These are phyloP conservation scores for Chamaenerion angustifolium DNA, from an alignment of 345 rosid genomes.

Conservation along the genomic window DNA sequence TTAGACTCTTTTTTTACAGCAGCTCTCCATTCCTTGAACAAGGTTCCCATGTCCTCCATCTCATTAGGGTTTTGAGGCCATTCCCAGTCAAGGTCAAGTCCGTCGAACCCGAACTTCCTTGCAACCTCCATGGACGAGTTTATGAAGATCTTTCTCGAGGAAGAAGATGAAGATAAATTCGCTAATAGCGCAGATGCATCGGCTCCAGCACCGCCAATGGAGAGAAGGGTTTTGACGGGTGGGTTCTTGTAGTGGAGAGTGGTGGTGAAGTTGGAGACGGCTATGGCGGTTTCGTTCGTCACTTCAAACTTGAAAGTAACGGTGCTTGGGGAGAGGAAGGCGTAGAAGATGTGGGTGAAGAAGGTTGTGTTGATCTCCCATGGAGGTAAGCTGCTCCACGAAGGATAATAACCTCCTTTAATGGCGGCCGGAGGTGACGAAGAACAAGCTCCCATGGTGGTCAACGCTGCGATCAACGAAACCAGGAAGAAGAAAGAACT, in stretches of 20 bases:
- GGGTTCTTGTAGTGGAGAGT: constrained; percentile 28
- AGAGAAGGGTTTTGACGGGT: constrained; percentile 28
- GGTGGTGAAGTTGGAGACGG: constrained; percentile 27
- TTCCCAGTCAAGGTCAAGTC: constrained; percentile 59
- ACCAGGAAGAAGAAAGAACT: no score
- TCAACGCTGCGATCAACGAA: no score
- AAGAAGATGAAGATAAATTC: constrained; percentile 17
- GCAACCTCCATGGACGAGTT: constrained; percentile 30
- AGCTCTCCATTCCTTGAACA: constrained; percentile 29
- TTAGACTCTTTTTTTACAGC: constrained; percentile 25
- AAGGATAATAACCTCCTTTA: constrained; percentile 41
- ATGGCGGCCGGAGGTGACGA: constrained; percentile 10
- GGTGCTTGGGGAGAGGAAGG: constrained; percentile 38
- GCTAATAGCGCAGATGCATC: constrained; percentile 14
- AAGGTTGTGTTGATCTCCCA: constrained; percentile 28
- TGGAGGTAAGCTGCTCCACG: constrained; percentile 31
- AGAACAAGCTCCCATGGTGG: neutral
- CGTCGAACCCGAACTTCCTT: constrained; percentile 31
- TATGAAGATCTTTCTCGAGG: constrained; percentile 25
- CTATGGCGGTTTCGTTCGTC: constrained; percentile 4
- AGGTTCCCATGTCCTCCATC: constrained; percentile 20
- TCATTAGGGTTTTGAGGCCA: constrained; percentile 24
- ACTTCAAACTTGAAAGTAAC: constrained; percentile 22
- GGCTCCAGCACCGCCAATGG: constrained; percentile 25
- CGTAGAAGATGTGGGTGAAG: constrained; percentile 44